These are phyloP conservation scores for Colletotrichum cordylinicola DNA, from an alignment of 2,329 filamentous ascomycete genomes.

Conservation along the genomic window DNA sequence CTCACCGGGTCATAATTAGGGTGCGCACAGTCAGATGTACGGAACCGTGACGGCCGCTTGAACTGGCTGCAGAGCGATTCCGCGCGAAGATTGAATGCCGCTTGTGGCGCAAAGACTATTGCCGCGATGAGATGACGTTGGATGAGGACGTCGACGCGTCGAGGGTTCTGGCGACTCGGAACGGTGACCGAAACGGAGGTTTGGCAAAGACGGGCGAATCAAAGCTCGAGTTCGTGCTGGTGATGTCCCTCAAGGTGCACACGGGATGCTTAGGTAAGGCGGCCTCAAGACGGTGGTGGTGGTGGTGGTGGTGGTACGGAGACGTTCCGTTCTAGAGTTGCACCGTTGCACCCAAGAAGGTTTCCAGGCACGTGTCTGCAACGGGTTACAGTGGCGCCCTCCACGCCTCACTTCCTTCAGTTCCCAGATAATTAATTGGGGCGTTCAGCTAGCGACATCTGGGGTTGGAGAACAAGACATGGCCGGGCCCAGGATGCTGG, in stretches of 20 bases:
- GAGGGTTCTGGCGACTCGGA: background rate
- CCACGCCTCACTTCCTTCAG: background rate
- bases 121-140: background rate
- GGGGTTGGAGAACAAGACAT: background rate
- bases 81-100: background rate
- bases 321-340: background rate
- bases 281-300: background rate
- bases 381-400: background rate
- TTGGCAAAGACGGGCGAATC: background rate
- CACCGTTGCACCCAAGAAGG: background rate
- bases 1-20: constrained; percentile 8
- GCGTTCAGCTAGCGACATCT: background rate
- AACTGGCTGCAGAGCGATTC: background rate
- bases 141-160: background rate
- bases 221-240: background rate
- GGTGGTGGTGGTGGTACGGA: background rate
- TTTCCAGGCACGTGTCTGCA: constrained; percentile 3
- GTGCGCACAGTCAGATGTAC: background rate
- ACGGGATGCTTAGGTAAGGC: background rate
- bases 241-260: background rate
- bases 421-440: background rate
- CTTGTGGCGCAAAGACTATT: background rate
- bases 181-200: constrained; percentile 1
- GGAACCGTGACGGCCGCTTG: background rate
- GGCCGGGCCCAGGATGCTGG: background rate